These are phyloP conservation scores for Antitrichia curtipendula DNA, from an alignment of 225 moss, liverwort and hornwort genomes.

Conservation along the genomic window DNA sequence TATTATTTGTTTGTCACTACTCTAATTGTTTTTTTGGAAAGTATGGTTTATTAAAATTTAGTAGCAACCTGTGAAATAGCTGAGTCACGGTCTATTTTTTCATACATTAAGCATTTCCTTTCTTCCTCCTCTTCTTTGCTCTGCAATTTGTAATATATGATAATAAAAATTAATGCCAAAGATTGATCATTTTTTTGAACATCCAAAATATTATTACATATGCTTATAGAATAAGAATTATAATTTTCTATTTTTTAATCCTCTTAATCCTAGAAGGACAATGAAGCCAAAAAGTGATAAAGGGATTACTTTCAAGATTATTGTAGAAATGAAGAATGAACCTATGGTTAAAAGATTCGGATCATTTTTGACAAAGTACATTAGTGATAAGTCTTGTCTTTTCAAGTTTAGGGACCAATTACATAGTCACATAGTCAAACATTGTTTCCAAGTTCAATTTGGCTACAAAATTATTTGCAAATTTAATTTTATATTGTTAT, in stretches of 20 bases:
- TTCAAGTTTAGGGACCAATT: background rate
- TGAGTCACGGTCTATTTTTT: background rate
- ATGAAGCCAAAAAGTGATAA: rapidly evolving
- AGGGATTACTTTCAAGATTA: background rate
- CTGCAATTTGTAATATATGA: background rate
- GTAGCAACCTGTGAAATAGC: background rate
- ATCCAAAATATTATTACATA: background rate
- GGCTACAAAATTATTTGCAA: background rate
- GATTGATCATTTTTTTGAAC: background rate
- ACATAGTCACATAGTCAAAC: rapidly evolving
- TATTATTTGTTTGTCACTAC: background rate
- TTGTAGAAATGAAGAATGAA: background rate
- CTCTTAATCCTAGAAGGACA: rapidly evolving
- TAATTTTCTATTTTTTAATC: background rate
- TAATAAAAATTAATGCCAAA: background rate
- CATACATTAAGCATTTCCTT: background rate
- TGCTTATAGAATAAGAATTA: too few species aligned
- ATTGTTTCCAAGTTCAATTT: rapidly evolving
- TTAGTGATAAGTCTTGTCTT: background rate
- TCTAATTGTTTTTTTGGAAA: background rate
- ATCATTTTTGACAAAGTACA: background rate
- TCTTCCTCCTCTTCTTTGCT: background rate
- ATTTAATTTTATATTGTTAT: background rate
- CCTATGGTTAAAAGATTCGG: rapidly evolving
- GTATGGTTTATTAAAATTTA: too few species aligned